Evolutionary conservation across 352 stramenopile genomes (phyloP).

Genomic region (Pythium periplocum): DNA sequence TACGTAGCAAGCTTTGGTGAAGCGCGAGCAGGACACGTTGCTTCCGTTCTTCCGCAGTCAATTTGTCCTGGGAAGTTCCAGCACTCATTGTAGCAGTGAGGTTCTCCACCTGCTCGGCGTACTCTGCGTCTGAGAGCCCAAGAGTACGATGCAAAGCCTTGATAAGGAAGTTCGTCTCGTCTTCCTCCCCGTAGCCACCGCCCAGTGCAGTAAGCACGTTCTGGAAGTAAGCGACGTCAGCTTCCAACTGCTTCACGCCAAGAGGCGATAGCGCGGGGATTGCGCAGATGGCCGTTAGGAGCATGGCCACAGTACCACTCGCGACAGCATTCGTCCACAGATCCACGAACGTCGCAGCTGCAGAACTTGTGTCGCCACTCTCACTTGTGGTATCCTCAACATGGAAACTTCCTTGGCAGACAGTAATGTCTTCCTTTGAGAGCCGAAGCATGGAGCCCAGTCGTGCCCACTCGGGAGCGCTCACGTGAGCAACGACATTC

Average conservation of each 20-base stretch:
- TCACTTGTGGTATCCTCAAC: slow-evolving; percentile 2
- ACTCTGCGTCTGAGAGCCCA: slow-evolving; percentile 6
- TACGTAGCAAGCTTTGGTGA: slow-evolving; percentile 25
- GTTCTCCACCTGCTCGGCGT: slow-evolving; percentile 6
- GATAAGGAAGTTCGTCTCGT: slow-evolving; percentile 38
- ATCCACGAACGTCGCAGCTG: slow-evolving; percentile 65
- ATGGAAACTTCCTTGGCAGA: slow-evolving; percentile 43
- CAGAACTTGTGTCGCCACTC: background rate
- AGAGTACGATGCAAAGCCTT: slow-evolving; percentile 12
- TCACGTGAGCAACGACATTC: slow-evolving; percentile 33
- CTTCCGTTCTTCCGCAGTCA: background rate
- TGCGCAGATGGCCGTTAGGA: slow-evolving; percentile 43
- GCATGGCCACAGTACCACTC: slow-evolving; percentile 51
- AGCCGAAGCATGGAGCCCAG: slow-evolving; percentile 46
- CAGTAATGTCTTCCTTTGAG: slow-evolving; percentile 28
- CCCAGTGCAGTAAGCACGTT: slow-evolving; percentile 76
- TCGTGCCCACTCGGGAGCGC: slow-evolving; percentile 46
- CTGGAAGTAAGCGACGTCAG: slow-evolving; percentile 74
- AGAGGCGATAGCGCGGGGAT: slow-evolving; percentile 60
- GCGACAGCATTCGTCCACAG: slow-evolving; percentile 65
- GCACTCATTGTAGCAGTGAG: background rate
- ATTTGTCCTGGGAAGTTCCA: background rate
- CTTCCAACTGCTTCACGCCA: slow-evolving; percentile 51
- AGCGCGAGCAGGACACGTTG: slow-evolving; percentile 8
- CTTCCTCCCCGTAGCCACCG: slow-evolving; percentile 2